A percentile compares a stretch with the other conserved stretches of the same genome.
Evolutionary conservation across 1,284 basidiomycete species (phyloP).

Genomic region (Thecaphora frezii): DNA sequence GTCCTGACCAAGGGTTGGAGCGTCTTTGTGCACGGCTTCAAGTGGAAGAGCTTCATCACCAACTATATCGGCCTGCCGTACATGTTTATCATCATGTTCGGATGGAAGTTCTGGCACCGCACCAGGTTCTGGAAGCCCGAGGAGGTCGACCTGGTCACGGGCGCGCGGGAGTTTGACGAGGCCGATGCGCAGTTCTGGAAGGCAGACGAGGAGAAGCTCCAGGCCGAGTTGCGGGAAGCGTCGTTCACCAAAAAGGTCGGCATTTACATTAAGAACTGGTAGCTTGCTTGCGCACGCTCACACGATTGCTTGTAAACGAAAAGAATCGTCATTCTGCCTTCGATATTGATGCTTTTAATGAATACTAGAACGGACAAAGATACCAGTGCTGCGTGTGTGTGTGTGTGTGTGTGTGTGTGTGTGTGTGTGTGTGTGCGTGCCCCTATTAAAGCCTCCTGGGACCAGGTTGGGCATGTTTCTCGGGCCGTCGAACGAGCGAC

Average conservation of each 20-base stretch:
- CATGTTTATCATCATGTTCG: constrained; percentile 41
- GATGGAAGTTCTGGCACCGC: constrained; percentile 42
- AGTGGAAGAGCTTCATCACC: constrained; percentile 69
- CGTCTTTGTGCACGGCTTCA: constrained; percentile 71
- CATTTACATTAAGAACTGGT: constrained; percentile 39
- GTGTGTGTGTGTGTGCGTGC: no score
- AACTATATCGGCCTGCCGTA: constrained; percentile 52
- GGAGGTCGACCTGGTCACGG: constrained; percentile 49
- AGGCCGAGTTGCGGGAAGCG: constrained; percentile 6
- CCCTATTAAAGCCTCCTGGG: no score
- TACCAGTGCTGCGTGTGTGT: no score
- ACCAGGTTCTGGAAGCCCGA: constrained; percentile 29
- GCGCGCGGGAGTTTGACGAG: constrained; percentile 35
- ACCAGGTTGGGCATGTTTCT: no score
- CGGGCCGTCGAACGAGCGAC: no score
- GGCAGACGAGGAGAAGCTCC: constrained; percentile 28
- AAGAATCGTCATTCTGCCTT: no score
- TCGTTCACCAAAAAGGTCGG: constrained; percentile 22
- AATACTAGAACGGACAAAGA: no score
- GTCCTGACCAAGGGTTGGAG: constrained; percentile 67
- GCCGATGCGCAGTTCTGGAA: constrained; percentile 28
- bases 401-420: no score
- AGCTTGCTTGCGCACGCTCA: no score
- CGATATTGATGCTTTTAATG: no score
- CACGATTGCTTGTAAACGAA: no score